phyloP scores from a whole-genome alignment of 78 protist genomes.

The Guillardia theta region DNA sequence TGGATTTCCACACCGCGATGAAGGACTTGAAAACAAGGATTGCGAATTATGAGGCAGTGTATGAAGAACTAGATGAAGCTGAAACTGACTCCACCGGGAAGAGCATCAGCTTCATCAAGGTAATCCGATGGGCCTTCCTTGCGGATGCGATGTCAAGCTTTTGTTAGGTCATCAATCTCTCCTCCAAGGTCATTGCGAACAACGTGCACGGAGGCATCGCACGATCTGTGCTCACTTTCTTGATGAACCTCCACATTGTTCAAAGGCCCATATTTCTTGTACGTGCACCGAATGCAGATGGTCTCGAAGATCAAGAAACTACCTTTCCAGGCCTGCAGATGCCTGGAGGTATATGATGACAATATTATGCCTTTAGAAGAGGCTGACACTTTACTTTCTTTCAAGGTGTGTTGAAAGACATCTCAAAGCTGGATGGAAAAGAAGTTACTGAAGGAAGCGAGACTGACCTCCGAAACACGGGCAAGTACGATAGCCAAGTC shows the following conservation, averaged over 20 bases:
- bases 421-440: too few relatives aligned
- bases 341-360: too few relatives aligned
- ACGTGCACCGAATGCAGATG: conserved; percentile 10
- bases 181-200: conserved; percentile 29
- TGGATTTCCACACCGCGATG: conserved; percentile 25
- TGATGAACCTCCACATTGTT: conserved; percentile 1
- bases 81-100: not conserved
- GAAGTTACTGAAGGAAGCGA: too few relatives aligned
- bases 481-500: too few relatives aligned
- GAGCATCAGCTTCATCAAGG: conserved; percentile 8
- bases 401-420: too few relatives aligned
- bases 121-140: too few relatives aligned
- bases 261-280: conserved; percentile 23
- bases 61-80: not conserved
- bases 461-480: too few relatives aligned
- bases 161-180: not conserved
- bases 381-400: too few relatives aligned
- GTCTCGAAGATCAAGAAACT: not conserved
- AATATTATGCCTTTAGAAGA: too few relatives aligned
- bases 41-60: not conserved
- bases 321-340: too few relatives aligned
- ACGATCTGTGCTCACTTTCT: conserved; percentile 15
- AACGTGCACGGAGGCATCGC: conserved; percentile 2
- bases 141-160: too few relatives aligned
- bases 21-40: not conserved